Base-by-base conservation (phyloP, 169 alveolate genomes). In the Plasmodium gaboni region DNA sequence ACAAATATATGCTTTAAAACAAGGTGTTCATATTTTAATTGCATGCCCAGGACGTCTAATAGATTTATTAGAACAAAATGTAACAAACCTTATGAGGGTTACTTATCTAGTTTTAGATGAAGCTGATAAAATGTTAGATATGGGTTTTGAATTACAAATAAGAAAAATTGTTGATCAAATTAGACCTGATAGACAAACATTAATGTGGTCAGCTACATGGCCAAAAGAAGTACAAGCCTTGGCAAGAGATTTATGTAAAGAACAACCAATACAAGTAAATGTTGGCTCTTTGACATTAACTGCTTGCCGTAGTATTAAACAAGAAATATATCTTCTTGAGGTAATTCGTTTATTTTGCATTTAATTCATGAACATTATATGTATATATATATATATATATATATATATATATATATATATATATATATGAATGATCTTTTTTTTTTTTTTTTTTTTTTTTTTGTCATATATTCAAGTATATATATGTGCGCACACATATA, bases 161-260 rank as follows among this genome's bases (percentile, higher is more conserved):
- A 90, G 99, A 88, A 97, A 97, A 93, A 97, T 98, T 55, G 96
- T 96, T 59, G 88, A 96, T 10, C 98, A 97, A 88, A 96, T 96
- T 32, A 87, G 98, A 46, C 98, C 98, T 44, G 98, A 97, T 73
- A 87, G 99, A 48, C 98, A 97, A 92, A 98, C 99, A 2, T 96
- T 98, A 61, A 95, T 98, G 98, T 98, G 98, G 98, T 95, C 99
- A 60, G 99, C 99, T 53, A 98, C 99, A 8, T 98, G 99, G 99
- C 99, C 99, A 46, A 96, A 93, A 87, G 99, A 97, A 78, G 99
- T 98, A 24, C 98, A 98, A 93, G 88, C 94, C 48, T 96, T 98
- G 22, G 99, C 99, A 60, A 93, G 96, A 38, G 99, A 97, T 67
- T 96, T 97, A 55, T 97, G 99, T 94, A 93, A 95, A 59, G 98